Conservation (phyloP, 306 rosid genomes). For the Cicer bijugum region DNA sequence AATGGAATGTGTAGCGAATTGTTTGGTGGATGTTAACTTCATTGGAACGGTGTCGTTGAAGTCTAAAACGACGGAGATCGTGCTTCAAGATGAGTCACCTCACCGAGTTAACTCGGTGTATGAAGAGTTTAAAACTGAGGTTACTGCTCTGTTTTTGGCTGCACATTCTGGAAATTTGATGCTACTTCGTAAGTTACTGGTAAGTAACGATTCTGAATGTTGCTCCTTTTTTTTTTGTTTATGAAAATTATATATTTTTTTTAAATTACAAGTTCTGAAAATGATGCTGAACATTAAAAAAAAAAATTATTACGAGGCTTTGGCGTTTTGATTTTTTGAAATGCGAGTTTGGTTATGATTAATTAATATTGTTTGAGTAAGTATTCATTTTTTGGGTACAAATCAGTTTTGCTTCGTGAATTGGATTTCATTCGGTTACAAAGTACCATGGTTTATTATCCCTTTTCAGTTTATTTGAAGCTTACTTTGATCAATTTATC, state of each 20-base stretch:
- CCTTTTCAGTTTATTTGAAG: background rate
- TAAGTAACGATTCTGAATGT: constrained; percentile 43
- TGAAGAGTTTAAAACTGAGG: constrained; percentile 73
- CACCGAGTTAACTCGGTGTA: constrained; percentile 53
- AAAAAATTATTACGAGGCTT: background rate
- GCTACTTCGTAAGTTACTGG: constrained; percentile 61
- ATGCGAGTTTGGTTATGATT: background rate
- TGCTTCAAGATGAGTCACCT: constrained; percentile 54
- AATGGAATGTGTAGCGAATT: constrained; percentile 41
- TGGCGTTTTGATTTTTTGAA: constrained; percentile 3
- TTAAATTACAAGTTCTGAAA: background rate
- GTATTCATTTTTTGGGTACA: too few relatives aligned
- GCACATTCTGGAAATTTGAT: constrained; percentile 61
- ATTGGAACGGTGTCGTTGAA: constrained; percentile 64
- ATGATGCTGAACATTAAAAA: background rate
- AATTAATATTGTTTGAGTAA: too few relatives aligned
- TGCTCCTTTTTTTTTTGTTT: background rate
- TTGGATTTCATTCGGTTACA: background rate
- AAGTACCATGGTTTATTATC: background rate
- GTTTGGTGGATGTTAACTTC: constrained; percentile 66
- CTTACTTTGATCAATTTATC: background rate
- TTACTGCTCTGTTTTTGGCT: constrained; percentile 68
- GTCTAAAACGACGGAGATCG: constrained; percentile 61
- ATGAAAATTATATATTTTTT: background rate
- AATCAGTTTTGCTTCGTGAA: too few relatives aligned